Base-by-base conservation (phyloP, 2,329 filamentous ascomycete species). In the Scedosporium minutisporum region DNA sequence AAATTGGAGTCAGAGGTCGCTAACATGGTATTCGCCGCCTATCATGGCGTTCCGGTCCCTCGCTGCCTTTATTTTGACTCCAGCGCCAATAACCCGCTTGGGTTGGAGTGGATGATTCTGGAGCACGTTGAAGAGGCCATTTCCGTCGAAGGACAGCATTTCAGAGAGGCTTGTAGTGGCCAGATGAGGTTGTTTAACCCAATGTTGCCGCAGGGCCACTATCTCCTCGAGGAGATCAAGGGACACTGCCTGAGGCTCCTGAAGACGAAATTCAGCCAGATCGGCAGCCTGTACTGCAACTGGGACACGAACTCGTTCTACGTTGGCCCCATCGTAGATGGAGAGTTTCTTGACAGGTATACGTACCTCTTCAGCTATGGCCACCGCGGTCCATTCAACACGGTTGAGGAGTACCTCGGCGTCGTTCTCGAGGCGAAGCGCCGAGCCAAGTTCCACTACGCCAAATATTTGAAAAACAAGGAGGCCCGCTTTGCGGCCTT, bases 1-100 rank as follows among this genome's bases (percentile, higher is more conserved):
- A 63, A 64, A 33, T 58, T 64, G 27, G 64, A 66, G 48, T 48
- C 51, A 51, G 66, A 67, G 51, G 65, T 67, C 21, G 64, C 65
- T 14, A 65, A 62, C 42, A 67, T 67, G 63, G 33, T 57, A 3
- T 62, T 55, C 6, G 57, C 61, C 18, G 25, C 33, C 7, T 46
- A 42, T n/a, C 55, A 62, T 12, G 41, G 58, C 33, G 51, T 63
- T 10, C 61, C 58, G 1, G 57, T 64, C 2, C 64, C 65, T 0
- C 41, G 18, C 4, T 53, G 66, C 3, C 38, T 65, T 4, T 44
- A 60, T 33, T 66, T 64, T 25, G 66, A 67, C 38, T 63, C 65
- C 1, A 60, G 61, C 29, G 65, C 44, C 4, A 58, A 63, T 18
- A 66, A 66, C 58, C 58, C 61, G 1, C 57, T 65, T 12, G 60